phyloP scores from a whole-genome alignment of 768 basidiomycete genomes.

The Leccinum pellstonianum region DNA sequence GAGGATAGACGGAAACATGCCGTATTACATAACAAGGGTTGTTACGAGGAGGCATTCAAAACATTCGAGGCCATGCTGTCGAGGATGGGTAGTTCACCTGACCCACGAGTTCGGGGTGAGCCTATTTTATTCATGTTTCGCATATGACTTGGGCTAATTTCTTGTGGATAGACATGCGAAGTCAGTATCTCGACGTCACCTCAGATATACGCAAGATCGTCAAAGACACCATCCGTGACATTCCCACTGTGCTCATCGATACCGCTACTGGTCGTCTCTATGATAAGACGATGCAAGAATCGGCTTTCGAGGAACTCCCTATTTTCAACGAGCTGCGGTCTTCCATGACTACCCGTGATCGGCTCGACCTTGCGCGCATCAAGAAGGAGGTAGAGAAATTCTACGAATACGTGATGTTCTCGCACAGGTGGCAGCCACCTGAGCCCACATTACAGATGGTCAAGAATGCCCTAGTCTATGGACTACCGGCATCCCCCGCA shows the following conservation, averaged over 20 bases:
- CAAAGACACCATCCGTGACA: not conserved
- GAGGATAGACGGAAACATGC: not conserved
- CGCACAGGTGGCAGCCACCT: not conserved
- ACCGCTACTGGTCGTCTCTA: not conserved
- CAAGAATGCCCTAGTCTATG: not conserved
- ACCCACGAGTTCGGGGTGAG: not conserved
- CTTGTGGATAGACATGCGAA: not conserved
- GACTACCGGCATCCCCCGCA: not conserved
- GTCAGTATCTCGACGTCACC: not conserved
- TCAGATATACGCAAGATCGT: fast-evolving
- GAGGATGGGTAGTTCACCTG: not conserved
- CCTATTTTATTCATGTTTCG: not conserved
- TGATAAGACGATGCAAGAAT: not conserved
- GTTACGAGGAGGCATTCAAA: not conserved
- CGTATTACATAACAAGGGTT: not conserved
- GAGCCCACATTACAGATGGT: not conserved
- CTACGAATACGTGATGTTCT: not conserved
- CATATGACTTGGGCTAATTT: not conserved
- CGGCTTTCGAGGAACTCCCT: not conserved
- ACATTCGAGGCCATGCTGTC: not conserved
- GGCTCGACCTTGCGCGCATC: not conserved
- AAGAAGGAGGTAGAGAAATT: not conserved
- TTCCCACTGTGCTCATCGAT: not conserved
- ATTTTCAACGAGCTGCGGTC: not conserved
- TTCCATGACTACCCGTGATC: not conserved